These are phyloP conservation scores for Diaporthe batatas DNA, from an alignment of 2,329 filamentous ascomycete species.

Conservation along the genomic window DNA sequence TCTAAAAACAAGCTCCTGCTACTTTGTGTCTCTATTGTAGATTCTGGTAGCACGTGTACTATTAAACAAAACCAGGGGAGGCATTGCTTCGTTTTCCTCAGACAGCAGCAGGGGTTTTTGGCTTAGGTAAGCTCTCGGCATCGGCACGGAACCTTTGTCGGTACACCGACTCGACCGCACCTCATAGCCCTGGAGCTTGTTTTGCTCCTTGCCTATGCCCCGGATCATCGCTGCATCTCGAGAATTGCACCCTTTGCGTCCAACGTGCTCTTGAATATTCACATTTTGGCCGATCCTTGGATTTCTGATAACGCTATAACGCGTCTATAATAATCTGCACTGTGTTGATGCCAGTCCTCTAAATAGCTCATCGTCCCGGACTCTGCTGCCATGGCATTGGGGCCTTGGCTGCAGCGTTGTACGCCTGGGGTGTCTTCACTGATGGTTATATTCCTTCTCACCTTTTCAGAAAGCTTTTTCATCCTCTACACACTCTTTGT, in stretches of 20 bases:
- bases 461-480: slow-evolving; percentile 25
- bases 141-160: background rate
- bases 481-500: slow-evolving; percentile 23
- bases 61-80: too few relatives aligned
- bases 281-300: background rate
- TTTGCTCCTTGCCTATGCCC: background rate
- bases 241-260: too few relatives aligned
- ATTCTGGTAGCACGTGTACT: too few relatives aligned
- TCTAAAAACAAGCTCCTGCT: too few relatives aligned
- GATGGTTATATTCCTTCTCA: background rate
- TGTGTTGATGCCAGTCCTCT: background rate
- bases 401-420: slow-evolving; percentile 19
- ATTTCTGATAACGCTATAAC: too few relatives aligned
- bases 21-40: too few relatives aligned
- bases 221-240: background rate
- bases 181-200: background rate
- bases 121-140: background rate
- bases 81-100: too few relatives aligned
- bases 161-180: background rate
- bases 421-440: slow-evolving; percentile 24
- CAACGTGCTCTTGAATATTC: too few relatives aligned
- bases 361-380: background rate
- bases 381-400: background rate
- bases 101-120: too few relatives aligned
- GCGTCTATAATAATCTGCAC: background rate